Conservation (phyloP, 1,284 basidiomycete genomes). For the Puccinia horiana region DNA sequence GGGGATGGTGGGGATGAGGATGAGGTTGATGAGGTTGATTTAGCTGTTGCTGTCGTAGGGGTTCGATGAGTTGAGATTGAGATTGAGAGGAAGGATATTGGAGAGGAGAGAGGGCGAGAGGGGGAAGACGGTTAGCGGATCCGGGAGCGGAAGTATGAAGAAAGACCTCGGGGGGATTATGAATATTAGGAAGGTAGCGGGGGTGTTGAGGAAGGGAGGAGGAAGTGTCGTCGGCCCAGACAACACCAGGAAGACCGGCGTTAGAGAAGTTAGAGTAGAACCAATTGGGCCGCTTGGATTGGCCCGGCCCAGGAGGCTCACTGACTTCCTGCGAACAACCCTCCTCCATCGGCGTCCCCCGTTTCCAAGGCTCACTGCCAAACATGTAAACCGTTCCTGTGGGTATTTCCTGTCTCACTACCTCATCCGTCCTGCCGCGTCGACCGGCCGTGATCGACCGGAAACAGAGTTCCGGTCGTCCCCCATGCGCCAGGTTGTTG, state of each 20-base stretch:
- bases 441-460: conserved; percentile 29
- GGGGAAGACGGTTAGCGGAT: background rate
- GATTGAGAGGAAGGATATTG: background rate
- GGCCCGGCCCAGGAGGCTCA: too few species aligned
- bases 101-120: background rate
- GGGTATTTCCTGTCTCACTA: background rate
- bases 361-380: conserved; percentile 2
- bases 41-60: background rate
- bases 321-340: too few species aligned
- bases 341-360: conserved; percentile 13
- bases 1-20: background rate
- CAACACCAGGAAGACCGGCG: conserved; percentile 21
- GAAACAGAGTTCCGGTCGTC: conserved; percentile 13
- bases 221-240: conserved; percentile 5
- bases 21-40: background rate
- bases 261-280: conserved; percentile 35
- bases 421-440: background rate
- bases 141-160: background rate
- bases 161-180: background rate
- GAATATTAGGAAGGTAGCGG: background rate
- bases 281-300: background rate
- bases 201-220: background rate
- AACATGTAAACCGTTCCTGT: background rate
- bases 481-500: background rate
- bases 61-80: background rate